Percentiles rank a stretch among this genome's conserved stretches.
These are phyloP conservation scores for Globisporangium spinosum DNA, from an alignment of 352 stramenopile species.

Conservation along the genomic window DNA sequence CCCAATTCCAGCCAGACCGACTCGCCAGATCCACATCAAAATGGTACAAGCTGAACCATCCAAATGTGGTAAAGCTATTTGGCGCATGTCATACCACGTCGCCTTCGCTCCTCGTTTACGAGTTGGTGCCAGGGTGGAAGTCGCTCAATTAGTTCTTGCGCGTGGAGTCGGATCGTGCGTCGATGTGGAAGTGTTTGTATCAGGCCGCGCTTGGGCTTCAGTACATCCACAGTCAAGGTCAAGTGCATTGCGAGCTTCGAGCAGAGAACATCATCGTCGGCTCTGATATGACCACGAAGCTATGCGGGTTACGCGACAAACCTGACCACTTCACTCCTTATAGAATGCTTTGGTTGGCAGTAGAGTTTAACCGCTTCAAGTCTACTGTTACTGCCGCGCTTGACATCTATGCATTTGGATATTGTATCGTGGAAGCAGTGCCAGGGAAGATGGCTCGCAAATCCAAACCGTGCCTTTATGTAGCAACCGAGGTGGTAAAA, in stretches of 20 bases:
- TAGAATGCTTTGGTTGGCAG: neutral
- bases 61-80: slow-evolving; percentile 12
- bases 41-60: slow-evolving; percentile 12
- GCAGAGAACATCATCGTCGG: neutral
- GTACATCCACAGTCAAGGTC: neutral
- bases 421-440: slow-evolving; percentile 19
- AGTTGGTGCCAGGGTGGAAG: neutral
- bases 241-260: neutral
- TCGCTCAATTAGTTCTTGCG: neutral
- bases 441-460: too few species aligned
- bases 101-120: neutral
- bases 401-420: slow-evolving; percentile 28
- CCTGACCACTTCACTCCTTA: neutral
- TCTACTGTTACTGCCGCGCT: neutral
- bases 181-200: neutral
- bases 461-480: too few species aligned
- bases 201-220: neutral
- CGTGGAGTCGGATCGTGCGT: neutral
- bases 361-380: neutral
- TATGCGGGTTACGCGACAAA: neutral
- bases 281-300: too few species aligned
- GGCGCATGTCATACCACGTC: neutral
- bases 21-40: neutral
- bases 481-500: too few species aligned
- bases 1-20: neutral